These are phyloP conservation scores for Cytospora schulzeri DNA, from an alignment of 2,329 filamentous ascomycete species.

Conservation along the genomic window DNA sequence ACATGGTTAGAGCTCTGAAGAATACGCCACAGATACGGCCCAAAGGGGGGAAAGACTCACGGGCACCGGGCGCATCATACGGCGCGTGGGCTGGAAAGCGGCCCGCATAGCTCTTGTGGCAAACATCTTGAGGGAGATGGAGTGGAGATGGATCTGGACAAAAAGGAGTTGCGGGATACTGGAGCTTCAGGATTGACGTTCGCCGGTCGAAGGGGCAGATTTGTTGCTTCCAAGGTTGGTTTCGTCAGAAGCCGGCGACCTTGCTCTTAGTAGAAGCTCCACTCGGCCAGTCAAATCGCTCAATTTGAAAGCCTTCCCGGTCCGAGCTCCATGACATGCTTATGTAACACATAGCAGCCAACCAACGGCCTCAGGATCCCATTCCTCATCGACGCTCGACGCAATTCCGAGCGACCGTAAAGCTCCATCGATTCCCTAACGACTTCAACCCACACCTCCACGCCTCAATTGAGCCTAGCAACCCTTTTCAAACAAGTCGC, in stretches of 20 bases:
- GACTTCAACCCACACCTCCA: conserved; percentile 17
- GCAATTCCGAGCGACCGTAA: conserved; percentile 27
- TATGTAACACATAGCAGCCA: conserved; percentile 18
- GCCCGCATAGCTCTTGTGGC: conserved; percentile 67
- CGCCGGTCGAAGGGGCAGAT: conserved; percentile 21
- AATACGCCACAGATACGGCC: conserved; percentile 12
- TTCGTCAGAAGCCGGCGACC: conserved; percentile 23
- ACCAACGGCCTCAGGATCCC: conserved; percentile 15
- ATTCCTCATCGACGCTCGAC: conserved; percentile 27
- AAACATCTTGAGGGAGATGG: conserved; percentile 56
- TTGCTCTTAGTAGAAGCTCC: conserved; percentile 15
- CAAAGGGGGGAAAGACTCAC: conserved; percentile 53
- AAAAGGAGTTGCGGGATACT: conserved; percentile 25
- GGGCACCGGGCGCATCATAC: conserved; percentile 71
- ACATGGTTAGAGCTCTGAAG: conserved; percentile 38
- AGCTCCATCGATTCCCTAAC: conserved; percentile 34
- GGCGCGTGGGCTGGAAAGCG: conserved; percentile 62
- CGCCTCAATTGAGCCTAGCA: conserved; percentile 39
- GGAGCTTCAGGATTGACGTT: conserved; percentile 25
- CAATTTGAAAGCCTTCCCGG: conserved; percentile 23
- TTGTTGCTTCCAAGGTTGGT: conserved; percentile 17
- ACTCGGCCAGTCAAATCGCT: conserved; percentile 28
- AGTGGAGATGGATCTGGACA: conserved; percentile 35
- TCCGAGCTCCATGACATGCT: conserved; percentile 3
- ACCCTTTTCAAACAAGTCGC: conserved; percentile 33